Percentiles rank a stretch among this genome's conserved stretches.
Conservation (phyloP, 1,139 yeast species). For the Yamadazyma atlantica region DNA sequence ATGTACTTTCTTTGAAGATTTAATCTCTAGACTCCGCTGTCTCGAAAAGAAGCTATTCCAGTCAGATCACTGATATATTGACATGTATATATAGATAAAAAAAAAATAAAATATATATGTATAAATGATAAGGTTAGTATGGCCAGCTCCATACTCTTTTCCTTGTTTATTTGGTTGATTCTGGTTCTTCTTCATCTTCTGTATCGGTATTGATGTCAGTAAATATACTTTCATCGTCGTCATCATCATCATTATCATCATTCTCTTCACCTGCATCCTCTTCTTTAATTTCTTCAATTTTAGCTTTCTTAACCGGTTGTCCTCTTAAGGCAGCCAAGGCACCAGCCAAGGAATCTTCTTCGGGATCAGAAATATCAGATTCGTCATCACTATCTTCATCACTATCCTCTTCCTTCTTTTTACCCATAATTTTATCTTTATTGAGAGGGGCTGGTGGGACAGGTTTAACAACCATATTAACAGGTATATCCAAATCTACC, state of each 20-base stretch:
- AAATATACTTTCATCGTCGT: constrained; percentile 40
- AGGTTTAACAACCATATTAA: constrained; percentile 58
- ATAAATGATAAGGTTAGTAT: no score
- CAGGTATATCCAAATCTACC: constrained; percentile 65
- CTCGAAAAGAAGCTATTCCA: no score
- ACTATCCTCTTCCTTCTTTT: constrained; percentile 19
- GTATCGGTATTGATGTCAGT: constrained; percentile 54
- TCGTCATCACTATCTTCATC: constrained; percentile 38
- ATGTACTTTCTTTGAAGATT: constrained; percentile 29
- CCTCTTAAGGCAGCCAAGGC: constrained; percentile 65
- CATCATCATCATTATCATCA: constrained; percentile 41
- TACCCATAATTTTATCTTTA: constrained; percentile 18
- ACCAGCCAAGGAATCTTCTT: constrained; percentile 64
- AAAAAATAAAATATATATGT: no score
- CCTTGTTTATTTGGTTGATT: constrained; percentile 5
- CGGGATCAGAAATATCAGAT: constrained; percentile 62
- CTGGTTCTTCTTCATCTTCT: constrained; percentile 47
- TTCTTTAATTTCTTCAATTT: constrained; percentile 25
- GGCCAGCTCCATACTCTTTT: no score
- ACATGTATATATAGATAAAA: background rate
- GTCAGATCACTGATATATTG: background rate
- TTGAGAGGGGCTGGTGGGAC: constrained; percentile 34
- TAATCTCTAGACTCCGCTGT: no score
- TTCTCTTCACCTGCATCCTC: constrained; percentile 22
- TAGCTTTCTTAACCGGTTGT: constrained; percentile 38